These are phyloP conservation scores for Vaccinium vitisidaea DNA, from an alignment of 148 eudicot genomes.

Conservation along the genomic window DNA sequence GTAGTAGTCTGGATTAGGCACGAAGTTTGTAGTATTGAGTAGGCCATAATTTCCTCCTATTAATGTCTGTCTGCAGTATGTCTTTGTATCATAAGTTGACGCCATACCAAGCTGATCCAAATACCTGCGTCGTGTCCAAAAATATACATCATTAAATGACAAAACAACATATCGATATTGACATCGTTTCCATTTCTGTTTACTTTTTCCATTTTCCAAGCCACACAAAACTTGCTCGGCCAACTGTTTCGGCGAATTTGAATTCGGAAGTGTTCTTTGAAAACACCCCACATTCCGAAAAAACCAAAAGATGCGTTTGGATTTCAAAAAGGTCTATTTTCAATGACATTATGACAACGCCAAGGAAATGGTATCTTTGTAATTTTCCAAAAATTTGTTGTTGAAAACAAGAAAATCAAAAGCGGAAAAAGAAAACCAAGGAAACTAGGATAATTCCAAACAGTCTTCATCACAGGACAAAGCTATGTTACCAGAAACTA, in stretches of 20 bases:
- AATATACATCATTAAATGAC: background rate
- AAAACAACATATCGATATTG: background rate
- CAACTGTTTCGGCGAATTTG: background rate
- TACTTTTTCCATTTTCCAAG: background rate
- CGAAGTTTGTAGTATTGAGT: constrained; percentile 73
- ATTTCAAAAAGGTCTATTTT: background rate
- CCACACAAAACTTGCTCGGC: background rate
- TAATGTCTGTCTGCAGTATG: constrained; percentile 81
- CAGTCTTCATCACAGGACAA: background rate
- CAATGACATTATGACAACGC: background rate
- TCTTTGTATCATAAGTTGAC: constrained; percentile 59
- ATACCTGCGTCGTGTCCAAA: constrained; percentile 46
- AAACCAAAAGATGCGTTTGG: background rate
- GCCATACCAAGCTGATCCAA: constrained; percentile 88
- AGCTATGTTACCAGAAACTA: constrained; percentile 73
- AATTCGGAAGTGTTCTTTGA: background rate
- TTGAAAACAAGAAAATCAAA: background rate
- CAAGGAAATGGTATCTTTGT: background rate
- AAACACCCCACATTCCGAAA: background rate
- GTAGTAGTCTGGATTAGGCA: constrained; percentile 94
- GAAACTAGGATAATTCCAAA: background rate
- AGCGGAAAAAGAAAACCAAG: background rate
- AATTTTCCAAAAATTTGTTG: background rate
- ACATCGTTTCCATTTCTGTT: background rate
- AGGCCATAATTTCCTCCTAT: constrained; percentile 94